phyloP scores from a whole-genome alignment of 2,329 filamentous ascomycete genomes.

The Venturia pyrina region DNA sequence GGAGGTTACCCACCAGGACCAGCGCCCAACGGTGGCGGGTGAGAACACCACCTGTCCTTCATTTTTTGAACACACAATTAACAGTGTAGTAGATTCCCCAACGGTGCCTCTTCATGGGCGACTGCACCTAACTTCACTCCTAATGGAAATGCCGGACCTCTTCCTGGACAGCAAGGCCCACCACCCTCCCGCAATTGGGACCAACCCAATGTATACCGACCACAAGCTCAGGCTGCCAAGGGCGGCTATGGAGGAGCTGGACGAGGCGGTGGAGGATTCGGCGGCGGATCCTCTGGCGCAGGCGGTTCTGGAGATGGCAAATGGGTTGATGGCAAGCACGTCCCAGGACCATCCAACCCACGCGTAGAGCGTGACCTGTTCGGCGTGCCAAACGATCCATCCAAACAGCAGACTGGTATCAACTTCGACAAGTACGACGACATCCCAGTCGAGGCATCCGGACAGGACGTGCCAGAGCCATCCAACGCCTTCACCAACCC shows the following conservation, averaged over 20 bases:
- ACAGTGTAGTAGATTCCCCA: constrained; percentile 1
- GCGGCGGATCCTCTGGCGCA: constrained; percentile 43
- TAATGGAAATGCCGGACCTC: constrained; percentile 17
- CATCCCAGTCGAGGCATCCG: constrained; percentile 95
- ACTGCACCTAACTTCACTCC: constrained; percentile 49
- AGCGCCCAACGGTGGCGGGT: constrained; percentile 6
- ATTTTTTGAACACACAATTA: background rate
- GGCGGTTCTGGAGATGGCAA: constrained; percentile 86
- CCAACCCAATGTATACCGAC: constrained; percentile 8
- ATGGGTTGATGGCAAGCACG: constrained; percentile 95
- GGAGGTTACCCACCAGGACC: constrained; percentile 7
- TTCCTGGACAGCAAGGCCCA: background rate
- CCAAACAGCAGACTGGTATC: constrained; percentile 96
- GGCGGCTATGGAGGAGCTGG: constrained; percentile 8
- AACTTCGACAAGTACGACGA: constrained; percentile 99
- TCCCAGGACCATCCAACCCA: constrained; percentile 78
- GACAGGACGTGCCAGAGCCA: constrained; percentile 84
- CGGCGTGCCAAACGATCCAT: constrained; percentile 78
- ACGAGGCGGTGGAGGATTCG: constrained; percentile 39
- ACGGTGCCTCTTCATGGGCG: constrained; percentile 31
- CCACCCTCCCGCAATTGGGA: constrained; percentile 9
- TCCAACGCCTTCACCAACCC: constrained; percentile 87
- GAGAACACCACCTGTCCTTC: background rate
- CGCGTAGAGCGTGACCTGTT: constrained; percentile 94
- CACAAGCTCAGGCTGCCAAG: background rate